These are phyloP conservation scores for Clarireedia hainanense DNA, from an alignment of 2,329 filamentous ascomycete species.

Conservation along the genomic window DNA sequence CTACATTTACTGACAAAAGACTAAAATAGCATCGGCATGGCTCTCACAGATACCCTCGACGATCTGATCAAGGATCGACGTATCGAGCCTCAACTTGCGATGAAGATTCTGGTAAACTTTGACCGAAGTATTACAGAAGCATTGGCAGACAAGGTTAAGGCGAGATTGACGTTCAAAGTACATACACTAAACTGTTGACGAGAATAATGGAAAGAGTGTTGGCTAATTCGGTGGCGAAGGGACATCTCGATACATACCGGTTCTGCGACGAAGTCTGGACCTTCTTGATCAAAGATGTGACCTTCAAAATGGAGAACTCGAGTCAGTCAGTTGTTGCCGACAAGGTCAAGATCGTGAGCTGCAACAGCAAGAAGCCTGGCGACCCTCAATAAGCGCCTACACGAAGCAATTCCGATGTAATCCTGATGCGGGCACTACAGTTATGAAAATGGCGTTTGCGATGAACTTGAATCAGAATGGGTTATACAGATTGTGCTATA, in stretches of 20 bases:
- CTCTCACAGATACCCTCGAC: conserved; percentile 93
- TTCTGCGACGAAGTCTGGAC: conserved; percentile 99
- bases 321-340: conserved; percentile 69
- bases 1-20: conserved; percentile 25
- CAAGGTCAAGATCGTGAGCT: conserved; percentile 97
- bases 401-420: no score
- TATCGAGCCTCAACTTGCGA: conserved; percentile 95
- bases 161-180: conserved; percentile 92
- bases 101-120: conserved; percentile 96
- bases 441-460: background rate
- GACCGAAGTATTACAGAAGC: conserved; percentile 89
- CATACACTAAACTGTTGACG: conserved; percentile 16
- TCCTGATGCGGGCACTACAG: no score
- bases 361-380: conserved; percentile 77
- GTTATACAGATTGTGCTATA: background rate
- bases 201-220: background rate
- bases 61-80: conserved; percentile 89
- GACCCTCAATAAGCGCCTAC: conserved; percentile 35
- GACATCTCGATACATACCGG: conserved; percentile 93
- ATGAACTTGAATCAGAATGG: background rate
- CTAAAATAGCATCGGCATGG: conserved; percentile 70
- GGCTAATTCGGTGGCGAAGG: conserved; percentile 44
- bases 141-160: conserved; percentile 85
- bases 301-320: conserved; percentile 88
- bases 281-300: conserved; percentile 96